A percentile compares a stretch with the other conserved stretches of the same genome.
phyloP scores from a whole-genome alignment of 1,139 yeast genomes.

The Debaryomycetaceae sp. region DNA sequence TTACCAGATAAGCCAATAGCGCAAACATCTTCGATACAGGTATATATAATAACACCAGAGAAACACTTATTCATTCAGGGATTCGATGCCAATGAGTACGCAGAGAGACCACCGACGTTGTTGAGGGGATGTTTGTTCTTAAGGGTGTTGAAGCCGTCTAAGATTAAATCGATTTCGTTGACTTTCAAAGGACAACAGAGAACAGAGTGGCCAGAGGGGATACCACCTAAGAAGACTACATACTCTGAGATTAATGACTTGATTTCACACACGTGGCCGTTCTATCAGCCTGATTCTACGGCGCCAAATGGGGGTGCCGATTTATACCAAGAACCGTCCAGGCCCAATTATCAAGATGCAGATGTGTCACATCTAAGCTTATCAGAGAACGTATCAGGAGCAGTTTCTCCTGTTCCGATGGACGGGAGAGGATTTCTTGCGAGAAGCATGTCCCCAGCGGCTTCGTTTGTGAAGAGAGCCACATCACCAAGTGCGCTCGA shows the following conservation, averaged over 20 bases:
- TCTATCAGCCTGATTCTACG: slow-evolving; percentile 44
- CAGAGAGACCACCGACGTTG: slow-evolving; percentile 73
- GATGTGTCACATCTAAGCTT: slow-evolving; percentile 36
- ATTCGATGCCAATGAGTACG: slow-evolving; percentile 62
- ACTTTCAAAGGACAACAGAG: slow-evolving; percentile 68
- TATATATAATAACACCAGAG: slow-evolving; percentile 70
- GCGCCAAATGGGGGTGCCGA: slow-evolving; percentile 56
- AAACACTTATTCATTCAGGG: slow-evolving; percentile 80
- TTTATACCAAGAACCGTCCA: slow-evolving; percentile 35
- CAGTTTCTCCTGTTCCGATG: slow-evolving; percentile 18
- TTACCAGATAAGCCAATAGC: slow-evolving; percentile 50
- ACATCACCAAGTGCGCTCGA: slow-evolving; percentile 32
- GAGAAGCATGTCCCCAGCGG: slow-evolving; percentile 25
- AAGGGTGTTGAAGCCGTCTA: slow-evolving; percentile 69
- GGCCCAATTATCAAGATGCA: slow-evolving; percentile 6
- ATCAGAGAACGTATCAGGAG: slow-evolving; percentile 19
- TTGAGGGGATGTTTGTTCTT: slow-evolving; percentile 79
- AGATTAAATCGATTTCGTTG: slow-evolving; percentile 65
- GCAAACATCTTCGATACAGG: slow-evolving; percentile 45
- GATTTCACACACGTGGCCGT: slow-evolving; percentile 88
- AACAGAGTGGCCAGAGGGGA: slow-evolving; percentile 99
- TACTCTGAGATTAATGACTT: slow-evolving; percentile 64
- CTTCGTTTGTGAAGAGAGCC: slow-evolving; percentile 37
- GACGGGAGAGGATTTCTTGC: slow-evolving; percentile 21
- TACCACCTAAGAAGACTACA: slow-evolving; percentile 79